phyloP scores from a whole-genome alignment of 75 land plant genomes.

The Sequoiadendron giganteum region DNA sequence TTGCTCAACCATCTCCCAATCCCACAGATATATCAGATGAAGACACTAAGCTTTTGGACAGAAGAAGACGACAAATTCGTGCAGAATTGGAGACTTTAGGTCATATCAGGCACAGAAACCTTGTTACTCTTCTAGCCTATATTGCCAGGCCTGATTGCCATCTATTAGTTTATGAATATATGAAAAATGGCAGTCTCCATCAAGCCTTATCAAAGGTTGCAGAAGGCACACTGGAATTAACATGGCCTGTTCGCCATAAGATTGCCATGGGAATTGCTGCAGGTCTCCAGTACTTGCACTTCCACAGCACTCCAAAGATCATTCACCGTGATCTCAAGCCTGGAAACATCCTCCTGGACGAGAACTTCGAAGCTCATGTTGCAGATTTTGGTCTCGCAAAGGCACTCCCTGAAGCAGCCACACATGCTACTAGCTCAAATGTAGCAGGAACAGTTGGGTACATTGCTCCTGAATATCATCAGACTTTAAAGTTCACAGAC shows the following conservation, averaged over 20 bases:
- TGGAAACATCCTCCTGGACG: conserved; percentile 64
- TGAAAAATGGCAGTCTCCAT: conserved; percentile 85
- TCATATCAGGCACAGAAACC: conserved; percentile 76
- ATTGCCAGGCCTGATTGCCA: conserved; percentile 61
- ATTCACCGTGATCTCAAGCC: conserved; percentile 82
- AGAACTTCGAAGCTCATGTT: conserved; percentile 57
- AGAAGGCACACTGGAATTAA: conserved; percentile 45
- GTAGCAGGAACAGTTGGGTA: conserved; percentile 85
- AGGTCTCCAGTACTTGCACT: conserved; percentile 84
- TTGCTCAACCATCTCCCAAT: no score
- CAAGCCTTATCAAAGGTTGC: conserved; percentile 39
- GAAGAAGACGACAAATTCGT: no score
- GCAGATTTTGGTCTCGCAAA: conserved; percentile 85
- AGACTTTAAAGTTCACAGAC: conserved; percentile 73
- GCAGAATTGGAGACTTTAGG: conserved; percentile 48
- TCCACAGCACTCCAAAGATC: conserved; percentile 54
- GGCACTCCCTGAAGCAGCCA: conserved; percentile 46
- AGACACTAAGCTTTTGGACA: no score
- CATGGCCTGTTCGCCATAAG: conserved; percentile 52
- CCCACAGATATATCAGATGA: no score
- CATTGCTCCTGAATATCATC: conserved; percentile 93
- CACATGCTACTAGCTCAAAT: conserved; percentile 50
- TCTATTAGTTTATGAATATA: conserved; percentile 83
- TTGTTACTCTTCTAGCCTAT: conserved; percentile 77
- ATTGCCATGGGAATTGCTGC: conserved; percentile 68